Evolutionary conservation across 768 basidiomycete species (phyloP).

Genomic region (Lactarius pseudohatsudake): DNA sequence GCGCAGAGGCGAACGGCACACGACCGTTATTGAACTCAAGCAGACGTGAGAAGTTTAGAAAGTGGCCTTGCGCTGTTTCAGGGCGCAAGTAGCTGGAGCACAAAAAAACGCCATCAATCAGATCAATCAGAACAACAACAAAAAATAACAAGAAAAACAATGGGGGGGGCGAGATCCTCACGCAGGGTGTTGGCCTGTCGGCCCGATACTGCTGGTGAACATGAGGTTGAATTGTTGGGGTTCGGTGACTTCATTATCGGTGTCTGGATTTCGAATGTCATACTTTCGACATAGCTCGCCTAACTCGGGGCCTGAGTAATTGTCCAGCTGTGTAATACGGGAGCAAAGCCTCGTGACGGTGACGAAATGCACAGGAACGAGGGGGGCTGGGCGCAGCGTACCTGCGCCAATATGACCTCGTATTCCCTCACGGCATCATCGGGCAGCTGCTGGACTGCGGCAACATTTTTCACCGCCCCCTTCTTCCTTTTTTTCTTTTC

Average conservation of each 20-base stretch:
- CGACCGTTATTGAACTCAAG: slow-evolving; percentile 98
- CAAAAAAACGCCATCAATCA: slow-evolving; percentile 3
- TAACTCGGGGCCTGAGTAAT: slow-evolving; percentile 86
- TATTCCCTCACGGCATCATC: slow-evolving; percentile 78
- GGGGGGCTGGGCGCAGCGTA: slow-evolving; percentile 38
- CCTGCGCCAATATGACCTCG: slow-evolving; percentile 85
- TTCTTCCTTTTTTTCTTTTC: slow-evolving; percentile 71
- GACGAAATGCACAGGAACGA: slow-evolving; percentile 3
- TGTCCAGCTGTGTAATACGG: slow-evolving; percentile 73
- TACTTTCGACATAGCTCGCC: slow-evolving; percentile 82
- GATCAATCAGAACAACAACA: background rate
- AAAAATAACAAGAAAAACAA: background rate
- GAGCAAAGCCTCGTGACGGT: slow-evolving; percentile 21
- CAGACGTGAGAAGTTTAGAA: slow-evolving; percentile 95
- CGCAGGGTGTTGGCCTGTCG: slow-evolving; percentile 96
- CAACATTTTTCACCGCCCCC: slow-evolving; percentile 68
- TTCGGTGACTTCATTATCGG: slow-evolving; percentile 88
- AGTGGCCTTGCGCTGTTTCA: slow-evolving; percentile 98
- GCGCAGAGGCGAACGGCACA: slow-evolving; percentile 95
- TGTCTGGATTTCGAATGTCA: slow-evolving; percentile 85
- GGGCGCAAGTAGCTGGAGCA: slow-evolving; percentile 82
- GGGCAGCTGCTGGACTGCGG: slow-evolving; percentile 66
- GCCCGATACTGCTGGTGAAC: slow-evolving; percentile 97
- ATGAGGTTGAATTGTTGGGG: slow-evolving; percentile 98
- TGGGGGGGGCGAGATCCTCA: slow-evolving; percentile 38